A percentile compares a stretch with the other conserved stretches of the same genome.
Evolutionary conservation across 2,329 filamentous ascomycete genomes (phyloP).

Genomic region (Fusarium albidum): DNA sequence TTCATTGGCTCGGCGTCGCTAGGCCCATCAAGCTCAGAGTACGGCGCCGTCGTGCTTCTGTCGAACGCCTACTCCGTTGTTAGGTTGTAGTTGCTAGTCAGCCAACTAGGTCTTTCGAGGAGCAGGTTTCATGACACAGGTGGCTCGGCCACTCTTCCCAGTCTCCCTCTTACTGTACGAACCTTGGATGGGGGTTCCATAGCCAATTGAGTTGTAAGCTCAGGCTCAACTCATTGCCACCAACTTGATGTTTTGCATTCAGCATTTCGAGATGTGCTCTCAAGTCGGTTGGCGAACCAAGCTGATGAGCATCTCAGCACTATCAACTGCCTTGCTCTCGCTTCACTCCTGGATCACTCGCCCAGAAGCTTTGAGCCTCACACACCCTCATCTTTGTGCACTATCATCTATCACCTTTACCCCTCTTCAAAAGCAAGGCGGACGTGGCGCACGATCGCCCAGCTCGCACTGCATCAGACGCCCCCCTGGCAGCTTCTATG

Average conservation of each 20-base stretch:
- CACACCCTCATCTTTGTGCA: conserved; percentile 29
- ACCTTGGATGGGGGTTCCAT: conserved; percentile 14
- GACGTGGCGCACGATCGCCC: conserved; percentile 35
- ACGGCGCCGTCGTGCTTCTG: neutral
- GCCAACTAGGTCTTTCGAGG: conserved; percentile 10
- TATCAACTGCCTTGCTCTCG: conserved; percentile 19
- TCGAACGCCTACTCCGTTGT: no score
- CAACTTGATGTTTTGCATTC: neutral
- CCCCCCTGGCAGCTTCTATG: conserved; percentile 10
- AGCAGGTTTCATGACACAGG: conserved; percentile 25
- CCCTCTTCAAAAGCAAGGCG: conserved; percentile 37
- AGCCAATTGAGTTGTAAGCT: conserved; percentile 16
- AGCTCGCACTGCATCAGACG: conserved; percentile 33
- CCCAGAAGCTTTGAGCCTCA: conserved; percentile 25
- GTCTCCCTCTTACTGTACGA: neutral
- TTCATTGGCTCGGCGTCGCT: neutral
- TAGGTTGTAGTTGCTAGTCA: neutral
- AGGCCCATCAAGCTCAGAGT: neutral
- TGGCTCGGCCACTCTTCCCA: conserved; percentile 8
- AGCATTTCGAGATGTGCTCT: neutral
- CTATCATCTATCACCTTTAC: conserved; percentile 19
- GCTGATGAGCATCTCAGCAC: conserved; percentile 5
- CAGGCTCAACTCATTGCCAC: neutral
- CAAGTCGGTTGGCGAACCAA: conserved; percentile 19
- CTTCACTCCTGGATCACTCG: conserved; percentile 39